Evolutionary conservation across 2,329 filamentous ascomycete genomes (phyloP), one percentile per base, ranked within the genome.

Genomic region (Xylariaceae sp.): DNA sequence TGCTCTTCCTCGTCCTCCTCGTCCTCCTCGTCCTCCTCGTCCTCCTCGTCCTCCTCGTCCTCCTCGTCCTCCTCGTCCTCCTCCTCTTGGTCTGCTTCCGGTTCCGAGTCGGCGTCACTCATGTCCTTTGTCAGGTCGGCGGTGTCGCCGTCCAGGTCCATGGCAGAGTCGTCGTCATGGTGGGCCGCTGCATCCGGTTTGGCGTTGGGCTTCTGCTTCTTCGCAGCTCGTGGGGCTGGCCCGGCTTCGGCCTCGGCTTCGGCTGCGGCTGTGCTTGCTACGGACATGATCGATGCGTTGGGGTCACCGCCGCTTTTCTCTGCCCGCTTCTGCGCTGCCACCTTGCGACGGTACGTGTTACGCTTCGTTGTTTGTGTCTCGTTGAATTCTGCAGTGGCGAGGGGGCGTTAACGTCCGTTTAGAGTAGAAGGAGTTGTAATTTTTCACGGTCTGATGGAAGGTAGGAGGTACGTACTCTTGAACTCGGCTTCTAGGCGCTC

Each of bases 331-430:
- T 79, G 76, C 37, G 78, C 81, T 24, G 80, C 78, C 13, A 82
- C 75, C 53, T 82, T 84, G 52, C 79, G 76, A 36, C 82, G 75
- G 63, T 87, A 85, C 12, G 74, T 78, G 50, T 81, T 86, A 36
- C 83, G 79, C 64, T 88, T 88, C 40, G 82, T 79, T 14, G 81
- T 78, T 59, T 87, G 82, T 41, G 81, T 76, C 47, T 81, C 74
- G 56, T 80, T 85, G 69, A 85, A 88, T 59, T 85, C 81, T 83
- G 14, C 13, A 26, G 3, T 5, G 19, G 5, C 9, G 9, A 26
- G 9, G 9, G 11, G 11, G 6, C 21, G 21, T 24, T 24, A 24
- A 11, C 11, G 7, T 24, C 21, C 11, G 21, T 24, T 7, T 11
- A 24, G 21, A 24, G 11, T 6, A 24, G 21, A 6, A 24, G 11